Evolutionary conservation across 192 early-diverging fungal genomes (phyloP).

Genomic region (Coemansia sp.): DNA sequence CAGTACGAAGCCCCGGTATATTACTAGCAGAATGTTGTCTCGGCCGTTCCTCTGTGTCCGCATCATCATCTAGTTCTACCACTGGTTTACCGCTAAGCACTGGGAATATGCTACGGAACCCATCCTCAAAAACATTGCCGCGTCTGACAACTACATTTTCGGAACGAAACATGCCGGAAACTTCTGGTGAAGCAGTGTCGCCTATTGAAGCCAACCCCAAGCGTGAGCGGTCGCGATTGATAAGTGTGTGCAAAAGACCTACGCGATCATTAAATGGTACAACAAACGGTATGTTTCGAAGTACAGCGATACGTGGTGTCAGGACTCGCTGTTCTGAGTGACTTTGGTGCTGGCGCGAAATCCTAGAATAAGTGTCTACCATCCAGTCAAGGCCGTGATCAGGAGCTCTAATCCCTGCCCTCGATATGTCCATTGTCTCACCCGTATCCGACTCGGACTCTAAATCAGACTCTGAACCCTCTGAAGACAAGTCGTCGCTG

Average conservation of each 20-base stretch:
- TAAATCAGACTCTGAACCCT: slow-evolving; percentile 21
- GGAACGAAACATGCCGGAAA: neutral
- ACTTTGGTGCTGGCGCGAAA: slow-evolving; percentile 21
- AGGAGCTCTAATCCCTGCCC: slow-evolving; percentile 11
- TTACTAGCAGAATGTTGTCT: neutral
- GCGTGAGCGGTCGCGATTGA: slow-evolving; percentile 63
- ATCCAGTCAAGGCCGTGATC: slow-evolving; percentile 52
- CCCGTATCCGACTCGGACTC: slow-evolving; percentile 17
- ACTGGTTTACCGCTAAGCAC: slow-evolving; percentile 46
- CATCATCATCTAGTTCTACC: neutral
- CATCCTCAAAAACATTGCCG: slow-evolving; percentile 86
- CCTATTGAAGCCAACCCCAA: slow-evolving; percentile 24
- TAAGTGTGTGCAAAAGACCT: slow-evolving; percentile 75
- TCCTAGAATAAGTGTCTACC: slow-evolving; percentile 54
- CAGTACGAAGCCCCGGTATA: neutral
- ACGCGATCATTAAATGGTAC: slow-evolving; percentile 89
- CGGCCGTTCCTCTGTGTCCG: neutral
- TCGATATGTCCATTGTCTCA: neutral
- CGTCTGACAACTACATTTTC: slow-evolving; percentile 66
- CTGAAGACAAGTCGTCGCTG: neutral
- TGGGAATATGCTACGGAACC: slow-evolving; percentile 68
- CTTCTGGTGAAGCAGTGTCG: neutral
- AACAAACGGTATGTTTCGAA: slow-evolving; percentile 87
- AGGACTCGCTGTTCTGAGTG: slow-evolving; percentile 19
- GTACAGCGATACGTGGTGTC: slow-evolving; percentile 56